phyloP scores from a whole-genome alignment of 2,329 filamentous ascomycete genomes.

The Talaromyces sp. region DNA sequence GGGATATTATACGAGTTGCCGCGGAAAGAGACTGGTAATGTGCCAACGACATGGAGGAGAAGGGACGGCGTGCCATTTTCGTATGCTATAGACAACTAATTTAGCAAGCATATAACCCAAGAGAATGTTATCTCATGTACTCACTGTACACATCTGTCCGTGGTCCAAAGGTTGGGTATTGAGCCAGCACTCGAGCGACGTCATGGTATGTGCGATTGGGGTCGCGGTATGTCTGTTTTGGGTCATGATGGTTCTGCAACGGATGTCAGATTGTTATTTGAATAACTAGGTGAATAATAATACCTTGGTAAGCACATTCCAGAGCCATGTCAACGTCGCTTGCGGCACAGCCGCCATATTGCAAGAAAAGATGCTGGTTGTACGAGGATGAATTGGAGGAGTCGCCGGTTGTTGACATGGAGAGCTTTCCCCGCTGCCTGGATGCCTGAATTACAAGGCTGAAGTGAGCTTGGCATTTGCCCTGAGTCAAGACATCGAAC shows the following conservation, averaged over 20 bases:
- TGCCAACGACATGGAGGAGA: slow-evolving; percentile 79
- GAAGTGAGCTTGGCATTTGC: neutral
- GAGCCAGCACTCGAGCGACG: slow-evolving; percentile 72
- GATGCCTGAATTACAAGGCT: neutral
- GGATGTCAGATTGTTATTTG: neutral
- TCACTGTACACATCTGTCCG: slow-evolving; percentile 93
- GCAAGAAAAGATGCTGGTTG: slow-evolving; percentile 8
- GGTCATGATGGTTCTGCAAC: slow-evolving; percentile 35
- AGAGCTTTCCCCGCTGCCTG: slow-evolving; percentile 1
- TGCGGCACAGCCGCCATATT: slow-evolving; percentile 67
- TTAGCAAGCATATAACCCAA: neutral
- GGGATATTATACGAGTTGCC: slow-evolving; percentile 88
- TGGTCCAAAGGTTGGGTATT: slow-evolving; percentile 73
- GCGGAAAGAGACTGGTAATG: slow-evolving; percentile 84
- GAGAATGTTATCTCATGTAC: slow-evolving; percentile 25
- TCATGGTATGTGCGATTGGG: slow-evolving; percentile 90
- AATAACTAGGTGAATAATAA: neutral
- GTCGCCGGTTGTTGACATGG: neutral
- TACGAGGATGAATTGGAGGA: slow-evolving; percentile 1
- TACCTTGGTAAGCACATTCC: slow-evolving; percentile 79
- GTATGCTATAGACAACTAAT: slow-evolving; percentile 59
- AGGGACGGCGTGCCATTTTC: slow-evolving; percentile 82
- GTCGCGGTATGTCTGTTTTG: slow-evolving; percentile 78
- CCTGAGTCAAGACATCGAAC: neutral
- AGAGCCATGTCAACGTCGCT: slow-evolving; percentile 90